Percentiles rank a stretch among this genome's conserved stretches.
Evolutionary conservation across 371 early-diverging fungal species (phyloP).

Genomic region (Mucor circinelloides): DNA sequence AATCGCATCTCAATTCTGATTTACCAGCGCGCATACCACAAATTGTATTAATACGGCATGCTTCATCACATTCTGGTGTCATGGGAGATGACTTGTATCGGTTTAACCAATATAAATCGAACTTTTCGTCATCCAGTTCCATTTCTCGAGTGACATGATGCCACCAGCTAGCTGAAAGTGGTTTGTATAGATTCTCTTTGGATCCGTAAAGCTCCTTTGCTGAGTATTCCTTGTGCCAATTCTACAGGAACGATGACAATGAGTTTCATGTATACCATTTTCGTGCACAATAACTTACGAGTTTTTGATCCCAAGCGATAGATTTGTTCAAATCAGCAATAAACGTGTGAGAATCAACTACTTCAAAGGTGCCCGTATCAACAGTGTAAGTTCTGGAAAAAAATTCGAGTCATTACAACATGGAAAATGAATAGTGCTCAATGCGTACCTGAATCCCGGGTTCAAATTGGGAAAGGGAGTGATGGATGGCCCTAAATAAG

Average conservation of each 20-base stretch:
- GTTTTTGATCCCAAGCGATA: constrained; percentile 36
- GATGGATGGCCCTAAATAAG: constrained; percentile 59
- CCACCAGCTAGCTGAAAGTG: constrained; percentile 61
- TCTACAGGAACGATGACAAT: constrained; percentile 23
- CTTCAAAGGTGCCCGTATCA: constrained; percentile 58
- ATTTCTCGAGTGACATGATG: constrained; percentile 57
- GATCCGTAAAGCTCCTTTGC: constrained; percentile 49
- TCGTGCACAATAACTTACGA: constrained; percentile 28
- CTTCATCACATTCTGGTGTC: constrained; percentile 35
- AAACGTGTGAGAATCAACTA: constrained; percentile 59
- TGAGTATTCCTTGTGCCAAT: constrained; percentile 66
- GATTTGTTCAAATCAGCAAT: constrained; percentile 54
- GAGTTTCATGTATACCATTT: background rate
- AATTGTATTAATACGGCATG: constrained; percentile 43
- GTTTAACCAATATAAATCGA: constrained; percentile 49
- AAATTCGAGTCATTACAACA: background rate
- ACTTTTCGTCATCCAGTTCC: constrained; percentile 40
- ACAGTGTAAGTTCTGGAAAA: constrained; percentile 48
- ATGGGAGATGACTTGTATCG: constrained; percentile 48
- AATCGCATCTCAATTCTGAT: constrained; percentile 52
- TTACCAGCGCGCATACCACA: constrained; percentile 61
- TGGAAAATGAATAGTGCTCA: background rate
- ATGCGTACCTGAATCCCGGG: constrained; percentile 55
- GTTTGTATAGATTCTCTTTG: constrained; percentile 6
- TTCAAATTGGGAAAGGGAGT: constrained; percentile 56